phyloP scores from a whole-genome alignment of 2,329 filamentous ascomycete genomes.

The Colletotrichum caudatum region DNA sequence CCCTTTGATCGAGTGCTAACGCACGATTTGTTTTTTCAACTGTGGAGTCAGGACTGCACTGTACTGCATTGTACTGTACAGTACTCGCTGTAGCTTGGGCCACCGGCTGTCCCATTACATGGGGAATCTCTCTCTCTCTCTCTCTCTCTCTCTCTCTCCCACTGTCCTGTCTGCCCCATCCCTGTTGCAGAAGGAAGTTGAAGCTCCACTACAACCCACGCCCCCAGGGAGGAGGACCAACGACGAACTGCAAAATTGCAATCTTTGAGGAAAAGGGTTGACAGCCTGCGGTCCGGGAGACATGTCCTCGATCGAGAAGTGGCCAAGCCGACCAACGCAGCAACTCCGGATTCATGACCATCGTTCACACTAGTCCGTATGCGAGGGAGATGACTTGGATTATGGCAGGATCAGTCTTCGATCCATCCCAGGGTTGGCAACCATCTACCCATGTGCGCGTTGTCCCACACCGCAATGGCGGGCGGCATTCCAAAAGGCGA shows the following conservation, averaged over 20 bases:
- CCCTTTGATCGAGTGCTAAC: background rate
- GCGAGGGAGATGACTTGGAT: background rate
- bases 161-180: background rate
- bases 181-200: background rate
- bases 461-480: conserved; percentile 12
- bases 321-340: conserved; percentile 14
- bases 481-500: conserved; percentile 25
- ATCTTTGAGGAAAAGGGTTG: conserved; percentile 4
- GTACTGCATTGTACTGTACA: no score
- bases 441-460: conserved; percentile 3
- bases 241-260: background rate
- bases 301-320: conserved; percentile 10
- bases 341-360: conserved; percentile 8
- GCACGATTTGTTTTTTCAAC: background rate
- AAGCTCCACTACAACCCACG: conserved; percentile 24
- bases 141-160: conserved; percentile 12
- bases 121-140: conserved; percentile 20
- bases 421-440: conserved; percentile 10
- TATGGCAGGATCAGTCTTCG: conserved; percentile 1
- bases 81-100: conserved; percentile 18
- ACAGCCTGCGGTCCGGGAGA: conserved; percentile 1
- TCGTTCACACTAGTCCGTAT: conserved; percentile 11
- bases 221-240: background rate
- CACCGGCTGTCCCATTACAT: conserved; percentile 11
- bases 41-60: conserved; percentile 10